A percentile compares a stretch with the other conserved stretches of the same genome.
Conservation (phyloP, 148 eudicot species). For the Chenopodium album region DNA sequence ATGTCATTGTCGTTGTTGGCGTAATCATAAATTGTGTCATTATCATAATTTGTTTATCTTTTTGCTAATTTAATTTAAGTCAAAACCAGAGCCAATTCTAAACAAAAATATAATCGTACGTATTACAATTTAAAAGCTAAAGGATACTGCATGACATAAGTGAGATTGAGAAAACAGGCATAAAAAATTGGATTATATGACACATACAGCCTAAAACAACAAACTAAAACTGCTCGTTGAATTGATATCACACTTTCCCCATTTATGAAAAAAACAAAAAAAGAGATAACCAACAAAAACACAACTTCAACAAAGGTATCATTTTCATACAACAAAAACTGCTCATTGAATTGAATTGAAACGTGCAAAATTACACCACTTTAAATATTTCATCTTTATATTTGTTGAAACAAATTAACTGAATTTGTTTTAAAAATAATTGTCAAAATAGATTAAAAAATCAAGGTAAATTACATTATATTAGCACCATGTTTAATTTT, state of each 20-base stretch:
- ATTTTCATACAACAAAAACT: slow-evolving; percentile 4
- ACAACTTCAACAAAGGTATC: slow-evolving; percentile 24
- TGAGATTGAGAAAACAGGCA: not conserved
- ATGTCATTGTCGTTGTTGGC: not conserved
- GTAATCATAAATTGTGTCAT: slow-evolving; percentile 2
- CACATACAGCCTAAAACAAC: slow-evolving; percentile 1
- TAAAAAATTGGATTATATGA: not conserved
- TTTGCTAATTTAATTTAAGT: slow-evolving; percentile 15
- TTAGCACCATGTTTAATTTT: no score
- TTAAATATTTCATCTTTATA: not conserved
- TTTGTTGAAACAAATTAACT: not conserved
- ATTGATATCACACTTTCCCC: slow-evolving; percentile 6
- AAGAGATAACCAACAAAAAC: not conserved
- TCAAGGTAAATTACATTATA: not conserved
- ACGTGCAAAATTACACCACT: not conserved
- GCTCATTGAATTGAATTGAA: not conserved
- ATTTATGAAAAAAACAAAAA: slow-evolving; percentile 8
- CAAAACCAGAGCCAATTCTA: not conserved
- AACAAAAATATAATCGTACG: not conserved
- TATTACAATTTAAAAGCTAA: not conserved
- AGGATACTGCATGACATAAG: not conserved
- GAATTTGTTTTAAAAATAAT: no score
- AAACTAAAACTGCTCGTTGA: not conserved
- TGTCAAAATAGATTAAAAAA: not conserved
- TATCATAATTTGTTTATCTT: not conserved